Base-by-base conservation (phyloP, 148 eudicot species). In the Polygonum aviculare region DNA sequence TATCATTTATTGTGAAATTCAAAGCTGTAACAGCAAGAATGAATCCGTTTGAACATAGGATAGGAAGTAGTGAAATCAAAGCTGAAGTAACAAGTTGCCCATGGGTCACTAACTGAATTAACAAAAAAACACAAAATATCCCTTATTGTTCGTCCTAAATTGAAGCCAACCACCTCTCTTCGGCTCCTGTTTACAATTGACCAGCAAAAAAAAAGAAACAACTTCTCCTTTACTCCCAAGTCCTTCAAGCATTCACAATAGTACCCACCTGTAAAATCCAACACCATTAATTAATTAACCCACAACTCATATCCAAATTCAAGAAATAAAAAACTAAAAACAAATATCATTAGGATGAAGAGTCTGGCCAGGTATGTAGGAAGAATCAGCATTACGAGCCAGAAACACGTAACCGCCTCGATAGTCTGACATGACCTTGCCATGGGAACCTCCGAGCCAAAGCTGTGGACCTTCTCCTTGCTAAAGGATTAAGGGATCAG, bases 351-450 rank as follows among this genome's bases (percentile, higher is more conserved):
- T 93, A 5, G 93, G 93, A 72, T 93, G 98, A 57, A 91, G 74
- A 62, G 88, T 85, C 82, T 93, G 98, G 33, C 96, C 96, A 1
- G 87, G 86, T 6, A 86, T 85, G 77, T 91, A 93, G 52, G 96
- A 93, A 5, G 96, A 91, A 73, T 86, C 87, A 0, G 78, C 87
- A 79, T 88, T 86, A 41, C 79, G 83, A 8, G 98, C 98, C 6
- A 93, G 85, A 86, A 93, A 93, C 15, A 93, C 94, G 65, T 82
- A 91, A 4, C 98, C 54, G 89, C 87, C 81, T 91, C 96, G 39
- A 54, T 74, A 5, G 98, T 96, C 79, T 93, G 93, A 2, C 90
- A 92, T 1, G 91, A 96, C 82, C 98, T 88, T 80, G 84, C 82
- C 94, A 93, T 86, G 5, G 98, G 96, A 72, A 91, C 94, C 69